Base-by-base conservation (phyloP, 225 moss, liverwort and hornwort species). In the Marchantia polymorpha region DNA sequence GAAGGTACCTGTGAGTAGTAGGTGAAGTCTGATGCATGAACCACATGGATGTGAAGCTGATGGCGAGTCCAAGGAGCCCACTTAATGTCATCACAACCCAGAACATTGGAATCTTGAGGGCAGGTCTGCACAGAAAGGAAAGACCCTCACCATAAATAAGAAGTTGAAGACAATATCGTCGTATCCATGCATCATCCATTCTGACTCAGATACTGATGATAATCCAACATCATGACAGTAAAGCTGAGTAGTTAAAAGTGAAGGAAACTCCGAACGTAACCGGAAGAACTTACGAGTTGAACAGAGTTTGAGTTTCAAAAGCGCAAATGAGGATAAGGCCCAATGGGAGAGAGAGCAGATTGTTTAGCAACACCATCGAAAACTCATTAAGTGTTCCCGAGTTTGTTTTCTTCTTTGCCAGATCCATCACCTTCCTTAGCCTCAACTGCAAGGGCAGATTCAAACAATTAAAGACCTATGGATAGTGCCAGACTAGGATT, bases 1-100 rank as follows among this genome's bases (percentile, higher is more conserved):
- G 23, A 76, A 13, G n/a, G 59, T 76, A 92, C 97, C 97, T 99
- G 90, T 95, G 91, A 9, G 97, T 99, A 47, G 97, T 99, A 63
- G 97, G 97, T 82, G 94, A 93, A 10, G 97, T 99, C 86, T 92
- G 92, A 78, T 94, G 95, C 87, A 99, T 79, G 86, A 99, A 99
- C 97, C 97, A 99, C 97, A 99, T 99, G 55, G 97, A 99, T 55
- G 97, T 89, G 85, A 99, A 99, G 91, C 97, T 99, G 86, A 99
- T 99, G 31, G 91, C 94, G 71, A 99, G 89, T 78, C 97, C 97
- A 63, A 99, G 90, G 71, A 99, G 80, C 53, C 97, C 97, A 90
- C 97, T 99, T 88, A 95, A 81, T 15, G 97, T 99, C 30, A 89
- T 89, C 11, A 99, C 90, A 9, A 89, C 84, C 97, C 97, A 99